Percentiles rank a stretch among this genome's conserved stretches.
phyloP scores from a whole-genome alignment of 1,284 basidiomycete genomes.

The Hemileia vastatrix region DNA sequence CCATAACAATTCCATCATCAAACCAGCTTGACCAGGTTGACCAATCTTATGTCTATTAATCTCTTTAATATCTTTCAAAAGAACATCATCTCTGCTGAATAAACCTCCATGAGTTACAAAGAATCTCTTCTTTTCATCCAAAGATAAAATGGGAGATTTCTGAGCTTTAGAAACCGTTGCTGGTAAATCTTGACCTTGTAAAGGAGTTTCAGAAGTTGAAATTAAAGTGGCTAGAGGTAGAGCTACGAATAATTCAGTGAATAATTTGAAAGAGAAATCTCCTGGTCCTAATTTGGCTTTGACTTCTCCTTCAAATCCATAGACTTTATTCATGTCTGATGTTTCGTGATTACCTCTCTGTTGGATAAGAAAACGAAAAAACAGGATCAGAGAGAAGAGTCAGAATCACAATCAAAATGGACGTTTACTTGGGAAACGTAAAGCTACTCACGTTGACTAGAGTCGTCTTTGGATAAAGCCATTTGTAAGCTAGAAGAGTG shows the following conservation, averaged over 20 bases:
- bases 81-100: constrained; percentile 87
- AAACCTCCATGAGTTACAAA: constrained; percentile 95
- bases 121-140: constrained; percentile 76
- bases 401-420: constrained; percentile 63
- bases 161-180: constrained; percentile 36
- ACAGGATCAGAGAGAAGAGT: too few species aligned
- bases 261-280: too few species aligned
- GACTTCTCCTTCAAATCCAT: constrained; percentile 93
- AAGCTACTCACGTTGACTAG: constrained; percentile 9
- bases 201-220: too few species aligned
- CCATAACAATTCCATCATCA: constrained; percentile 64
- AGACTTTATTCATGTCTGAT: constrained; percentile 70
- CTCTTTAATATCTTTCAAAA: constrained; percentile 79
- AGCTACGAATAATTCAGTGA: too few species aligned
- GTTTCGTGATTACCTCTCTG: constrained; percentile 97
- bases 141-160: constrained; percentile 44
- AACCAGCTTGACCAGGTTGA: constrained; percentile 86
- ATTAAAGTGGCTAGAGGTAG: too few species aligned
- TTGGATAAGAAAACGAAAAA: constrained; percentile 61
- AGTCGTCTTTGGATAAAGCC: constrained; percentile 45
- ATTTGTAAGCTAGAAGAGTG: constrained; percentile 91
- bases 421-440: too few species aligned
- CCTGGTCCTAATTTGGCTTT: too few species aligned
- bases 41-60: constrained; percentile 68
- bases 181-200: too few species aligned